Base-by-base conservation (phyloP, 2,329 filamentous ascomycete genomes). In the Colletotrichum spinosum region DNA sequence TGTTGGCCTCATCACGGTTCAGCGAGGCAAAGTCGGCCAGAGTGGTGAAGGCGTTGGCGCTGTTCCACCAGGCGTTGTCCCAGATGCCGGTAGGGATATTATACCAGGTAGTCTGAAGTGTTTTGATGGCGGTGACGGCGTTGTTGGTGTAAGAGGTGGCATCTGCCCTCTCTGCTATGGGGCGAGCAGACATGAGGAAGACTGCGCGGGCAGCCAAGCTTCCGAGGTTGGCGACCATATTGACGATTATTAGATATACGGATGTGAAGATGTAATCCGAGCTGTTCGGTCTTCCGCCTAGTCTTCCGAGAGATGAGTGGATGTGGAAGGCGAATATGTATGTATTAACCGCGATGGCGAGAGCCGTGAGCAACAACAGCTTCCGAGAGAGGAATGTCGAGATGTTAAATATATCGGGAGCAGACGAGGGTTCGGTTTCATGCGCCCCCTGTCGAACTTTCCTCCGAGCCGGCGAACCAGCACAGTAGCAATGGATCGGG, bases 61-160 rank as follows among this genome's bases (percentile, higher is more conserved):
- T 84, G 72, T 92, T 92, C 91, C 91, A 93, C 91, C 91, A 93
- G 8, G 84, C 83, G 0, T 84, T 84, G 59, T 86, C 77, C 88
- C 88, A 93, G 11, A 91, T 78, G 4, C 91, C 90, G 1, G 82
- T 87, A 6, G 73, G 71, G 3, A 76, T 62, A 71, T 90, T 84
- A 74, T 92, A 92, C 84, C 86, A 92, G 13, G 75, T 69, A 3
- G 69, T 65, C 70, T 91, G 88, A 2, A 92, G 79, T 6, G 81
- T 73, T 41, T 77, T 68, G 45, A 80, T 77, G 6, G 77, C 76
- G 13, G 69, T 58, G 4, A 72, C 69, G 4, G 81, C 70, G 56
- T 77, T 70, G 12, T 69, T 67, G 9, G 74, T 71, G 70, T 82
- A 83, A 51, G 65, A 39, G 2, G 55, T 35, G 12, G 17, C 49